These are phyloP conservation scores for Lentinula lateritia DNA, from an alignment of 768 basidiomycete species.

Conservation along the genomic window DNA sequence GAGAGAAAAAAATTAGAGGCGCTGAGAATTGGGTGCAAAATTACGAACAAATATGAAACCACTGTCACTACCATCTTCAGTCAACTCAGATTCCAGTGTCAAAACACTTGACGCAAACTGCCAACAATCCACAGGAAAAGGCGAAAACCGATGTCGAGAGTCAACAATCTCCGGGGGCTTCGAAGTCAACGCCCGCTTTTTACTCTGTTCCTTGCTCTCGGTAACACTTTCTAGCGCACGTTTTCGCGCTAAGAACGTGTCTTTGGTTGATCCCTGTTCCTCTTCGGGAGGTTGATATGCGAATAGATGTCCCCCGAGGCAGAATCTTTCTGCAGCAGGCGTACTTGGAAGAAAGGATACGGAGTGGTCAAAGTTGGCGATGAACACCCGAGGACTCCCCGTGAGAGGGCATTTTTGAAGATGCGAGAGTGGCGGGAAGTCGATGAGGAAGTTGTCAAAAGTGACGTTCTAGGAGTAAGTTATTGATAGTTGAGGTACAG, in stretches of 20 bases:
- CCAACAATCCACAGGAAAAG: conserved; percentile 5
- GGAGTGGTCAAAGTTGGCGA: background rate
- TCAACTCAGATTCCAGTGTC: background rate
- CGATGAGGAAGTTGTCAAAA: background rate
- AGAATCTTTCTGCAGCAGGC: background rate
- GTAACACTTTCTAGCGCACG: background rate
- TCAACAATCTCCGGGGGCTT: background rate
- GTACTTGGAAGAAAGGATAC: background rate
- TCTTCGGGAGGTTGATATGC: background rate
- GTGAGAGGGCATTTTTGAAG: background rate
- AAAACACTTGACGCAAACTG: background rate
- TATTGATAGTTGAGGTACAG: background rate
- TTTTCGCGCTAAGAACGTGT: background rate
- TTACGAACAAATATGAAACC: background rate
- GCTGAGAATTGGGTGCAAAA: background rate
- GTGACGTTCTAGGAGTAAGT: background rate
- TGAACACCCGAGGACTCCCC: background rate
- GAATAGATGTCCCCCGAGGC: background rate
- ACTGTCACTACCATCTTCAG: background rate
- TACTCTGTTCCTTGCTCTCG: background rate
- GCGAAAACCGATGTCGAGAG: background rate
- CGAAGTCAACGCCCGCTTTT: background rate
- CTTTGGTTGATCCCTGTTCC: background rate
- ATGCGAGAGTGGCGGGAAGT: background rate
- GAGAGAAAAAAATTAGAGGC: too few relatives aligned